Conservation (phyloP, 768 basidiomycete genomes). For the Leccinum fibrillosum region DNA sequence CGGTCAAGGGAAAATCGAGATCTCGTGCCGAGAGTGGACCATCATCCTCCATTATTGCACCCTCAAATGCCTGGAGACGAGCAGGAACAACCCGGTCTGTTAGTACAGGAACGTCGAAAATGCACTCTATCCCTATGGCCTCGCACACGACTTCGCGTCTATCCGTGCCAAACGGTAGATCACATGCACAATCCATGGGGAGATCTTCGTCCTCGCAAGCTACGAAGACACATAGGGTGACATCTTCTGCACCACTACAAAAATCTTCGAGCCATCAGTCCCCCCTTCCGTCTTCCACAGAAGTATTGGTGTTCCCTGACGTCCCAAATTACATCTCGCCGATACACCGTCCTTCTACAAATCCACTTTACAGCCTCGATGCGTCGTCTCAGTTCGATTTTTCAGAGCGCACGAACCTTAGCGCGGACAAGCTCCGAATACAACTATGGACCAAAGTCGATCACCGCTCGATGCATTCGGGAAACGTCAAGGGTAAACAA, state of each 20-base stretch:
- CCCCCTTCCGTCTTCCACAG: conserved; percentile 18
- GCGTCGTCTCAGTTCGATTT: conserved; percentile 48
- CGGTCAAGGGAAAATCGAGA: conserved; percentile 20
- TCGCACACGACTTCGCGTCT: conserved; percentile 11
- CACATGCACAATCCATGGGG: conserved; percentile 14
- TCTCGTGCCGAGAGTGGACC: conserved; percentile 28
- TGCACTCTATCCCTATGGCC: conserved; percentile 4
- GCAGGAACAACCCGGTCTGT: conserved; percentile 12
- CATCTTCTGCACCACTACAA: conserved; percentile 24
- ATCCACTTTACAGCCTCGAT: conserved; percentile 71
- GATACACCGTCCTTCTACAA: conserved; percentile 79
- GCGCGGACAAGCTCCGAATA: conserved; percentile 48
- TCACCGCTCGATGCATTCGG: not conserved
- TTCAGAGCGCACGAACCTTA: conserved; percentile 51
- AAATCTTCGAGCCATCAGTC: conserved; percentile 26
- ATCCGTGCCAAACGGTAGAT: conserved; percentile 14
- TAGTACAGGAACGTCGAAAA: conserved; percentile 18
- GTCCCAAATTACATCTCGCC: conserved; percentile 73
- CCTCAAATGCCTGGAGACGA: conserved; percentile 1
- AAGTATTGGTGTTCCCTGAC: conserved; percentile 12
- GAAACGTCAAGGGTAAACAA: conserved; percentile 45
- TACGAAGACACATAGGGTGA: conserved; percentile 21
- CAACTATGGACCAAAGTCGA: conserved; percentile 56
- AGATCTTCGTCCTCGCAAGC: conserved; percentile 14
- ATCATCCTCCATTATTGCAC: conserved; percentile 2